Percentiles rank a stretch among this genome's conserved stretches.
Evolutionary conservation across 148 eudicot species (phyloP).

Genomic region (Beta vulgaris): DNA sequence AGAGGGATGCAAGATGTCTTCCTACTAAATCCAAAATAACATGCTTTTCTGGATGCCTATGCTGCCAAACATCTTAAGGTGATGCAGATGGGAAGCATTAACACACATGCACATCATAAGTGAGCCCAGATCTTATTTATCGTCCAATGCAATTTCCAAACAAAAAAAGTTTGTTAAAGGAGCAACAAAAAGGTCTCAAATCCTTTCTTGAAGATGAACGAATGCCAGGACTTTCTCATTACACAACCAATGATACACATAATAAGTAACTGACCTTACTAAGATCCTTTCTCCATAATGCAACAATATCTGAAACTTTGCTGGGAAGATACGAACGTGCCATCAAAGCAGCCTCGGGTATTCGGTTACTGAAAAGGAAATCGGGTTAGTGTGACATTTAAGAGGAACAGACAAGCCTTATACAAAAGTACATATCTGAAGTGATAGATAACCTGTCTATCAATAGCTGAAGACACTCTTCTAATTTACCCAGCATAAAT

Average conservation of each 20-base stretch:
- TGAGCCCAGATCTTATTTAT: neutral
- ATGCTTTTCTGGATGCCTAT: neutral
- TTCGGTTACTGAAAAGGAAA: slow-evolving; percentile 73
- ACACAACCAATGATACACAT: neutral
- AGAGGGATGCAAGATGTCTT: neutral
- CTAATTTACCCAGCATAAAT: slow-evolving; percentile 84
- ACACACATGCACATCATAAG: neutral
- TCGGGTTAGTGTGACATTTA: slow-evolving; percentile 16
- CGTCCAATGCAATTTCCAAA: neutral
- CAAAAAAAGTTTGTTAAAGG: neutral
- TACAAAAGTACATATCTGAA: slow-evolving; percentile 4
- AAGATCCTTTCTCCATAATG: slow-evolving; percentile 90
- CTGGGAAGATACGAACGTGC: slow-evolving; percentile 97
- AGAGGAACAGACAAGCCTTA: neutral
- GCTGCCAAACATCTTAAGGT: neutral
- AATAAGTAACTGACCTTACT: slow-evolving; percentile 55
- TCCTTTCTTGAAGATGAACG: neutral
- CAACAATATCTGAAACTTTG: slow-evolving; percentile 89
- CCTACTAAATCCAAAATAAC: neutral
- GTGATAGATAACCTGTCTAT: slow-evolving; percentile 62
- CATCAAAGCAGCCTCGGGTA: slow-evolving; percentile 97
- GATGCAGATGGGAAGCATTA: neutral
- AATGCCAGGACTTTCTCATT: slow-evolving; percentile 1
- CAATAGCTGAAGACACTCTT: slow-evolving; percentile 90
- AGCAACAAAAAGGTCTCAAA: neutral